Evolutionary conservation across 805 yeast species (phyloP), one percentile per base, ranked within the genome.

Genomic region (Nakazawaea siamensis): DNA sequence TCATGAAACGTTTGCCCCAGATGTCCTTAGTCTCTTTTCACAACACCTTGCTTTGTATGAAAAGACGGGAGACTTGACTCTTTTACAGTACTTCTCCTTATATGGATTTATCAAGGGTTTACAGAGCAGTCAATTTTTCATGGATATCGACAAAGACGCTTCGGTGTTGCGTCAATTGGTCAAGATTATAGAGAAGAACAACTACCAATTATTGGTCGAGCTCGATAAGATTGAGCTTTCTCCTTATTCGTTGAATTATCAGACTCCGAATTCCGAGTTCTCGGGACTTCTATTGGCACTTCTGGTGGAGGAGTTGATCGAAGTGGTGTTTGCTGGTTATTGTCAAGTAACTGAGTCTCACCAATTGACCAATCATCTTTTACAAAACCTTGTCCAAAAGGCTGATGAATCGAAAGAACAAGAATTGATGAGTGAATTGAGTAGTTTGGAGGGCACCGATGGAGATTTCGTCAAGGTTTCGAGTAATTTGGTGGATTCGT

Each of bases 141-240:
- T 9, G 10, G 5, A n/a, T 16, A 4, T 18, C 8, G 34, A 30
- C 18, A 5, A 9, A 6, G 16, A 15, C 5, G 34, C 27, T 20
- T 2, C 26, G n/a, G 18, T 35, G 10, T 30, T 35, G 27, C 4
- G 19, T 11, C 29, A 30, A 16, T 6, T 35, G 5, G 15, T 29
- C 13, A 12, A 17, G 6, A 13, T 29, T 11, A 32, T 31, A 3
- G 24, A 32, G 11, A 14, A 7, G 7, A 24, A 27, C 1, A 95
- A 88, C 47, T 66, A 70, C 46, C 61, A 66, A 4, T 56, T 79
- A 33, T 60, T 90, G 44, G 60, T 66, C 19, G 76, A 70, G 17
- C 66, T 82, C 3, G 67, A 37, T 11, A 18, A 15, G 18, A 20
- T 31, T 10, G 21, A 27, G 7, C 6, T 16, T 7, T 20, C 18